Conservation (phyloP, 805 yeast genomes). For the Kurtzmaniella cleridarum region DNA sequence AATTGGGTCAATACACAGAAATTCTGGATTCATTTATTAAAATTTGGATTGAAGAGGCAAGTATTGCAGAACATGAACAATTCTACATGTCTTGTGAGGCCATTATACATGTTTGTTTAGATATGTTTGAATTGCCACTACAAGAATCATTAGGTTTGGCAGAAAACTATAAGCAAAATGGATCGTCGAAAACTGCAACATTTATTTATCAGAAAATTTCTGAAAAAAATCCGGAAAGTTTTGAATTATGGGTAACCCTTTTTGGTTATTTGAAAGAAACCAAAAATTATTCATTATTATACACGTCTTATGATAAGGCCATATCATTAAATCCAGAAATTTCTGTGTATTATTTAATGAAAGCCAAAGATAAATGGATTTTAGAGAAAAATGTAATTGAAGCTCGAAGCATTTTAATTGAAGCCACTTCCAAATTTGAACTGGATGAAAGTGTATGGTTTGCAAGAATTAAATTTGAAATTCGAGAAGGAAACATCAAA, state of each 20-base stretch:
- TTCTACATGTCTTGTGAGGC: constrained; percentile 47
- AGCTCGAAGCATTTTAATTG: constrained; percentile 50
- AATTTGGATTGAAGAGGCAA: constrained; percentile 56
- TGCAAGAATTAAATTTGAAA: constrained; percentile 66
- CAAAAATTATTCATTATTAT: constrained; percentile 10
- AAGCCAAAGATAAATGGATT: constrained; percentile 66
- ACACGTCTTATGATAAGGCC: constrained; percentile 47
- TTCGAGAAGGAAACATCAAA: constrained; percentile 33
- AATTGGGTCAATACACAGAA: constrained; percentile 13
- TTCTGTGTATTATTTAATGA: constrained; percentile 57
- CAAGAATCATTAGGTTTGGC: constrained; percentile 12
- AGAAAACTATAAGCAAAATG: constrained; percentile 26
- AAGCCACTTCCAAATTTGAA: constrained; percentile 42
- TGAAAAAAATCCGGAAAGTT: constrained; percentile 40
- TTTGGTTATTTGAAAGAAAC: constrained; percentile 24
- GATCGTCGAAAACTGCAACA: constrained; percentile 34
- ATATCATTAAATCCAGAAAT: constrained; percentile 43
- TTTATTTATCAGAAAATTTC: constrained; percentile 44
- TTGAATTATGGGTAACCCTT: constrained; percentile 45
- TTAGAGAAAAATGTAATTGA: constrained; percentile 39
- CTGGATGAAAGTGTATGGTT: constrained; percentile 56
- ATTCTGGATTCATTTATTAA: constrained; percentile 19
- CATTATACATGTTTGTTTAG: constrained; percentile 41
- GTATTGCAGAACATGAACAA: constrained; percentile 43
- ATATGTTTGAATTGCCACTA: constrained; percentile 8